phyloP scores from a whole-genome alignment of 371 early-diverging fungal genomes.

The Mucor racemosus region DNA sequence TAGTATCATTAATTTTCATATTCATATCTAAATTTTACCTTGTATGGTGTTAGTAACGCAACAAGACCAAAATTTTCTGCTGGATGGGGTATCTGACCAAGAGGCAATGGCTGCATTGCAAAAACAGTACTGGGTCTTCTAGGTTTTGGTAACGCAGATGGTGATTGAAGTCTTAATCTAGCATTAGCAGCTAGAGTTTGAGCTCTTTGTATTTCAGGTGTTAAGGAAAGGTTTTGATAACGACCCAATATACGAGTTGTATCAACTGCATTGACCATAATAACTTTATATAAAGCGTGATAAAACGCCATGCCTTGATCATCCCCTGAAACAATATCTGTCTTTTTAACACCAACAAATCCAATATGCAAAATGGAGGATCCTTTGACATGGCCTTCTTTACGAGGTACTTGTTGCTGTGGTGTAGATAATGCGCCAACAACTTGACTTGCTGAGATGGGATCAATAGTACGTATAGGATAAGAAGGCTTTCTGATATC shows the following conservation, averaged over 20 bases:
- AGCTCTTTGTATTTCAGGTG: slow-evolving; percentile 33
- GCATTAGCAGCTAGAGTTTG: slow-evolving; percentile 19
- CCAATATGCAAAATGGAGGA: slow-evolving; percentile 72
- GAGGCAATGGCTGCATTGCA: slow-evolving; percentile 71
- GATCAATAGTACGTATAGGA: slow-evolving; percentile 60
- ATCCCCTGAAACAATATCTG: slow-evolving; percentile 75
- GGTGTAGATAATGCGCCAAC: slow-evolving; percentile 32
- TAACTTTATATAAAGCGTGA: slow-evolving; percentile 69
- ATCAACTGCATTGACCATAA: slow-evolving; percentile 72
- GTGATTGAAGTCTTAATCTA: slow-evolving; percentile 13
- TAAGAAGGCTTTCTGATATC: slow-evolving; percentile 60
- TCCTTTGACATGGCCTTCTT: slow-evolving; percentile 74
- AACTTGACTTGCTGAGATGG: slow-evolving; percentile 45
- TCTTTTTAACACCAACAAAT: slow-evolving; percentile 69
- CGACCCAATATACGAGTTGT: slow-evolving; percentile 74
- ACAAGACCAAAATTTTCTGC: slow-evolving; percentile 74
- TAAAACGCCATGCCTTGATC: slow-evolving; percentile 79
- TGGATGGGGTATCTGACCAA: slow-evolving; percentile 64
- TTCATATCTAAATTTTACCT: slow-evolving; percentile 43
- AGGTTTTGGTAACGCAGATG: slow-evolving; percentile 27
- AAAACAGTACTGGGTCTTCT: slow-evolving; percentile 67
- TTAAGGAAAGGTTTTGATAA: slow-evolving; percentile 55
- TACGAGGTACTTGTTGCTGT: slow-evolving; percentile 47
- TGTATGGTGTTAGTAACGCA: slow-evolving; percentile 76
- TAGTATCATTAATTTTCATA: background rate